Evolutionary conservation across 768 basidiomycete genomes (phyloP), one percentile per base, ranked within the genome.

Genomic region (Jaapia argillacea): DNA sequence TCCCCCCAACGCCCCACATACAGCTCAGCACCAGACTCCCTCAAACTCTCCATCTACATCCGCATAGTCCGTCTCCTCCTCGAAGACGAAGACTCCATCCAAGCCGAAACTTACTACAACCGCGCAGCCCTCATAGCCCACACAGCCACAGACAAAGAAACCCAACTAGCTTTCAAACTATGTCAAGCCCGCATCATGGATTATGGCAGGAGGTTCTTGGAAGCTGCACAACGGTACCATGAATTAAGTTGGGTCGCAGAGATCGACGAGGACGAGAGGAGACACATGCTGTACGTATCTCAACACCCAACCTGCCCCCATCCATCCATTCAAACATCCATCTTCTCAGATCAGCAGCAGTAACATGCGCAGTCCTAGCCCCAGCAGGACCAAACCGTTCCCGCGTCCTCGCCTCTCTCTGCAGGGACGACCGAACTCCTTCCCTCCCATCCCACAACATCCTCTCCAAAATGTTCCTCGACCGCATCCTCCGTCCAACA

Each of bases 71-170:
- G 96, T 14, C 72, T 98, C 4, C 73, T 96, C 16, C 73, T 99
- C 25, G 94, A 99, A 67, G 92, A 96, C 44, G 92, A 94, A 58
- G 94, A 99, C 56, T 90, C 88, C 3, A 85, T 93, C 2, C 88
- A 92, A 61, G 96, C 96, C n/a, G 94, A 98, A 59, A 88, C 91
- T 2, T 98, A 92, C 64, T 94, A 94, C 62, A 94, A 93, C 56
- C 86, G 96, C 44, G 96, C 96, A 16, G 88, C 91, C 1, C 75
- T 92, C 18, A 75, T 97, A 18, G 81, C 89, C 20, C 85, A 91
- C 58, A 77, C 81, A 13, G 77, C 85, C 28, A 70, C 68, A 13
- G 81, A 97, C 63, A 80, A 77, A 53, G 86, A 84, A 58, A 85
- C 82, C 12, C 70, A 82, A 27, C 72, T 94, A 20, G 73, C 80